Percentiles rank a stretch among this genome's conserved stretches.
These are phyloP conservation scores for Fragaria ananassa DNA, from an alignment of 306 rosid genomes.

Conservation along the genomic window DNA sequence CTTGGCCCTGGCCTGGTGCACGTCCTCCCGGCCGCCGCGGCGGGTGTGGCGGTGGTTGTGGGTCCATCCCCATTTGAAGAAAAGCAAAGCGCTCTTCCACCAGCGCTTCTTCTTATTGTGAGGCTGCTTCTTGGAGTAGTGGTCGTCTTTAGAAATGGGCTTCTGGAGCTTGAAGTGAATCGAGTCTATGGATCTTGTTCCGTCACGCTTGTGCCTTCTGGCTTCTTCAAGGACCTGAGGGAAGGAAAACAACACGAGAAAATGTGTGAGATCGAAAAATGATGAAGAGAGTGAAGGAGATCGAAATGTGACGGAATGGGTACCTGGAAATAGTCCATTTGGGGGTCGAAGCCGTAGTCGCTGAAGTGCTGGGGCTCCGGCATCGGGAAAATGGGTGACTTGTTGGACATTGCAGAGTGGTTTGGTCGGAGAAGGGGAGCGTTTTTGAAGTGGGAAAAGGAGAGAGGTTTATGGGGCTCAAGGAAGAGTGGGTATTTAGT, in stretches of 20 bases:
- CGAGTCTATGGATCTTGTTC: constrained; percentile 70
- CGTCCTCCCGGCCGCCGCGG: constrained; percentile 28
- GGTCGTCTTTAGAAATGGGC: constrained; percentile 69
- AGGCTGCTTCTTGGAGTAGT: constrained; percentile 31
- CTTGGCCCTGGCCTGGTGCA: constrained; percentile 73
- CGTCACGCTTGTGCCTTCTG: constrained; percentile 66
- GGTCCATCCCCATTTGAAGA: constrained; percentile 72
- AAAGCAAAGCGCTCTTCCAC: constrained; percentile 74
- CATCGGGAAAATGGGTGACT: constrained; percentile 76
- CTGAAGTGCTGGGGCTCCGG: constrained; percentile 87
- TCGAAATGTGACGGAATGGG: neutral
- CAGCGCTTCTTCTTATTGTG: constrained; percentile 67
- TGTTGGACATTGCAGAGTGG: constrained; percentile 44
- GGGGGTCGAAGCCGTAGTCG: constrained; percentile 97
- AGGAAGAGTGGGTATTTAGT: neutral
- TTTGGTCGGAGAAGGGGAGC: neutral
- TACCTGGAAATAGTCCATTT: constrained; percentile 87
- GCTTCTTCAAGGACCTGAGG: constrained; percentile 82
- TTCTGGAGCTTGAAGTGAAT: constrained; percentile 86
- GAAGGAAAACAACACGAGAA: neutral
- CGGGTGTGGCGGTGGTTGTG: constrained; percentile 3
- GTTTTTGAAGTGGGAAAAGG: neutral
- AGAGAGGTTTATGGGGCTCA: constrained; percentile 28
- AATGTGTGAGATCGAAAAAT: neutral
- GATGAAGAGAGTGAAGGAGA: neutral